These are phyloP conservation scores for Cyberlindnera mrakii DNA, from an alignment of 805 yeast genomes.

Conservation along the genomic window DNA sequence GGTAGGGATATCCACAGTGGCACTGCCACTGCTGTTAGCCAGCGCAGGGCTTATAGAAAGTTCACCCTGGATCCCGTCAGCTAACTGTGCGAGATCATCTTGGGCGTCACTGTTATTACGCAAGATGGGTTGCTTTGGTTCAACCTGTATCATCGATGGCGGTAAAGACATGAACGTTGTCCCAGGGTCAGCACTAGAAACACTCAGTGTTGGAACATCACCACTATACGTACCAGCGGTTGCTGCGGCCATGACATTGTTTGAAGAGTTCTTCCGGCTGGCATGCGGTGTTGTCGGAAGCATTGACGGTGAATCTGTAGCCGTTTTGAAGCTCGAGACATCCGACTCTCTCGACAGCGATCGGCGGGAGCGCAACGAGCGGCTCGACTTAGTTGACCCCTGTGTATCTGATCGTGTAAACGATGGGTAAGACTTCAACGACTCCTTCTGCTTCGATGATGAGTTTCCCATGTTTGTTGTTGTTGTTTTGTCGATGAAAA, in stretches of 20 bases:
- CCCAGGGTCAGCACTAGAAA: conserved; percentile 24
- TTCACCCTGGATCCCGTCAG: not conserved
- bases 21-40: not conserved
- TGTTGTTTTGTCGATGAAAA: too few species aligned
- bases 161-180: conserved; percentile 36
- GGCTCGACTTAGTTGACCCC: conserved; percentile 40
- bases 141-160: conserved; percentile 62
- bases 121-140: conserved; percentile 70
- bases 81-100: conserved; percentile 13
- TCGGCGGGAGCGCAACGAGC: conserved; percentile 35
- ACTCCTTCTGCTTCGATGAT: conserved; percentile 25
- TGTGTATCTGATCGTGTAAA: conserved; percentile 51
- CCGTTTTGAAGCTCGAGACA: conserved; percentile 27
- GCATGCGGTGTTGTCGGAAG: conserved; percentile 22
- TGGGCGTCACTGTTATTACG: conserved; percentile 36
- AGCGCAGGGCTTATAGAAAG: not conserved
- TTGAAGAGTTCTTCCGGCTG: conserved; percentile 21
- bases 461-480: conserved; percentile 21
- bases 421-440: conserved; percentile 30
- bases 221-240: conserved; percentile 5
- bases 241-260: conserved; percentile 7
- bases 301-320: conserved; percentile 24
- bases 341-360: conserved; percentile 24
- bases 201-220: conserved; percentile 16
- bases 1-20: conserved; percentile 21